These are phyloP conservation scores for Rutstroemia sp. DNA, from an alignment of 2,329 filamentous ascomycete genomes.

Conservation along the genomic window DNA sequence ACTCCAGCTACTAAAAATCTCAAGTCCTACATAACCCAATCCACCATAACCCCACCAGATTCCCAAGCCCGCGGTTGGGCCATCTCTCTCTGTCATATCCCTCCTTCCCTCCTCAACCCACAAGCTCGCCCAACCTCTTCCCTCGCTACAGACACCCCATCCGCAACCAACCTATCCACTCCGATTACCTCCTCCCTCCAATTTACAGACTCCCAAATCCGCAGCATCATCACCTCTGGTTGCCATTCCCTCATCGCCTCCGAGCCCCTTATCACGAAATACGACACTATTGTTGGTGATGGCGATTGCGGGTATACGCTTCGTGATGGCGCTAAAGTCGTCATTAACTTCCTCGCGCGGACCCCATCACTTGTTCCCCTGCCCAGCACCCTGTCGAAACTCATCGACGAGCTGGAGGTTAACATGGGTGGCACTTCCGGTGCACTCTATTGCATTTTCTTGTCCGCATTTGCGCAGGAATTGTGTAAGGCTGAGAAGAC, in stretches of 20 bases:
- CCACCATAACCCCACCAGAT: constrained; percentile 16
- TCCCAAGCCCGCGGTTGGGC: constrained; percentile 20
- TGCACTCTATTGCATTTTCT: constrained; percentile 28
- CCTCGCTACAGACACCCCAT: constrained; percentile 1
- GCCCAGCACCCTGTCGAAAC: constrained; percentile 16
- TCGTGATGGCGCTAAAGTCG: constrained; percentile 20
- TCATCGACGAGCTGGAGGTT: constrained; percentile 24
- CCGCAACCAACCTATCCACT: neutral
- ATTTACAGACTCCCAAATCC: constrained; percentile 14
- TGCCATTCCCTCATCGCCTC: constrained; percentile 27
- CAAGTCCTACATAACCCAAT: constrained; percentile 17
- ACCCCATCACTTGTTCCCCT: constrained; percentile 12
- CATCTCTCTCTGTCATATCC: constrained; percentile 20
- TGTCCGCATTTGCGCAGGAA: constrained; percentile 18
- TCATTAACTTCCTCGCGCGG: constrained; percentile 27
- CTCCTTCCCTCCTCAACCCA: constrained; percentile 10
- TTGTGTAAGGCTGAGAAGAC: constrained; percentile 6
- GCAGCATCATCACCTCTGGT: constrained; percentile 16
- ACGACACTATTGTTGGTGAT: constrained; percentile 35
- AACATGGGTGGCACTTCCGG: constrained; percentile 31
- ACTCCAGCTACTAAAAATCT: constrained; percentile 16
- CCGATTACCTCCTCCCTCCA: constrained; percentile 9
- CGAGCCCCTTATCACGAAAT: constrained; percentile 46
- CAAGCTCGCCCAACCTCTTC: constrained; percentile 11
- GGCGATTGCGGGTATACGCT: constrained; percentile 30